A percentile compares a stretch with the other conserved stretches of the same genome.
Evolutionary conservation across 352 stramenopile species (phyloP).

Genomic region (Phytophthora citrophthora): DNA sequence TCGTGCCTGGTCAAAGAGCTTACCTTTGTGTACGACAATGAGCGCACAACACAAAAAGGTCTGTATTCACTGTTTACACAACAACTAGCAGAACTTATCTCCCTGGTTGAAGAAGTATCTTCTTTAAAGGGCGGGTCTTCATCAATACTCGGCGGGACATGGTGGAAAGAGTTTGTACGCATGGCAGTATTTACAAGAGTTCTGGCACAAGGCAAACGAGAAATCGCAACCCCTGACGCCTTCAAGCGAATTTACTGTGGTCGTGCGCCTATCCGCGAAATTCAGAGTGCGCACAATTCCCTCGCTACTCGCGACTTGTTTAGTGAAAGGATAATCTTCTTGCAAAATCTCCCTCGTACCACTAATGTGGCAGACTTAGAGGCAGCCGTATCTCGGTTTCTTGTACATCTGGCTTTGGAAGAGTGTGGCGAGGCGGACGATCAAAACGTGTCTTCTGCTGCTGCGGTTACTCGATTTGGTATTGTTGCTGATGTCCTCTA

Average conservation of each 20-base stretch:
- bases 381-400: conserved; percentile 54
- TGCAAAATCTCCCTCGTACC: conserved; percentile 77
- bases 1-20: conserved; percentile 59
- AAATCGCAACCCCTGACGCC: conserved; percentile 38
- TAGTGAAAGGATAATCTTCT: conserved; percentile 56
- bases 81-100: conserved; percentile 67
- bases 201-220: conserved; percentile 47
- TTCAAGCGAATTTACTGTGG: conserved; percentile 65
- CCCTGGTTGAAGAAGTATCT: conserved; percentile 67
- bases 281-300: conserved; percentile 43
- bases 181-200: conserved; percentile 70
- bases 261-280: conserved; percentile 62
- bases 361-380: conserved; percentile 46
- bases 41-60: conserved; percentile 63
- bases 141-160: conserved; percentile 45
- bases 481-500: conserved; percentile 67
- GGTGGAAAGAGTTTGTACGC: conserved; percentile 67
- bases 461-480: conserved; percentile 65
- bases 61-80: conserved; percentile 74
- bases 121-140: conserved; percentile 57
- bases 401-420: conserved; percentile 71
- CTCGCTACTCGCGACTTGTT: conserved; percentile 49
- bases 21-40: conserved; percentile 68
- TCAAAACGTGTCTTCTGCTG: conserved; percentile 74
- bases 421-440: conserved; percentile 82